Conservation (phyloP, 371 early-diverging fungal genomes). For the Mortierella sp. region DNA sequence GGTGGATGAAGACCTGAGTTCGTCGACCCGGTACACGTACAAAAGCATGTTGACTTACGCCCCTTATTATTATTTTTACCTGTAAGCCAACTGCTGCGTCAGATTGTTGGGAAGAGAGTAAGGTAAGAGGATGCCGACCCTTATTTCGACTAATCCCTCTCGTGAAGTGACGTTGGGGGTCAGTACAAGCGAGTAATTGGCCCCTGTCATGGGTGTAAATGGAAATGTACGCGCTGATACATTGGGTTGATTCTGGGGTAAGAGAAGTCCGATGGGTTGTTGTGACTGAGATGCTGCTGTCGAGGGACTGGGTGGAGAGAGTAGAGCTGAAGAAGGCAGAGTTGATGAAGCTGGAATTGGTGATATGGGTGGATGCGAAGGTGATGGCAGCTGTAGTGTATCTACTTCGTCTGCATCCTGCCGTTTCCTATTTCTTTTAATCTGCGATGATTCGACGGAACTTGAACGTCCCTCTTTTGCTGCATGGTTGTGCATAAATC, state of each 20-base stretch:
- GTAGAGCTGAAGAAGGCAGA: too few relatives aligned
- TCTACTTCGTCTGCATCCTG: too few relatives aligned
- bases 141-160: constrained; percentile 58
- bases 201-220: constrained; percentile 33
- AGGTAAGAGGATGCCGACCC: constrained; percentile 65
- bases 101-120: constrained; percentile 55
- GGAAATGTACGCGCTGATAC: constrained; percentile 18
- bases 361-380: too few relatives aligned
- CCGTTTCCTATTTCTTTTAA: too few relatives aligned
- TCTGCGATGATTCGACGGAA: too few relatives aligned
- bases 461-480: too few relatives aligned
- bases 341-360: too few relatives aligned
- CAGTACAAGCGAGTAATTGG: constrained; percentile 29
- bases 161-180: constrained; percentile 28
- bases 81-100: constrained; percentile 41
- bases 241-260: constrained; percentile 33
- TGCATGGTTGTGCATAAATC: too few relatives aligned
- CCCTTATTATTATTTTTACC: constrained; percentile 15
- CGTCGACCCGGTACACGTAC: too few relatives aligned
- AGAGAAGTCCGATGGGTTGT: constrained; percentile 1
- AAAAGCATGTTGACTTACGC: neutral
- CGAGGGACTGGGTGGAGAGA: neutral
- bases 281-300: neutral
- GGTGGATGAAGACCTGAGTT: neutral
- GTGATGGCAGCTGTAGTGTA: too few relatives aligned